Evolutionary conservation across 306 rosid genomes (phyloP).

Genomic region (Quercus aquifolioides): DNA sequence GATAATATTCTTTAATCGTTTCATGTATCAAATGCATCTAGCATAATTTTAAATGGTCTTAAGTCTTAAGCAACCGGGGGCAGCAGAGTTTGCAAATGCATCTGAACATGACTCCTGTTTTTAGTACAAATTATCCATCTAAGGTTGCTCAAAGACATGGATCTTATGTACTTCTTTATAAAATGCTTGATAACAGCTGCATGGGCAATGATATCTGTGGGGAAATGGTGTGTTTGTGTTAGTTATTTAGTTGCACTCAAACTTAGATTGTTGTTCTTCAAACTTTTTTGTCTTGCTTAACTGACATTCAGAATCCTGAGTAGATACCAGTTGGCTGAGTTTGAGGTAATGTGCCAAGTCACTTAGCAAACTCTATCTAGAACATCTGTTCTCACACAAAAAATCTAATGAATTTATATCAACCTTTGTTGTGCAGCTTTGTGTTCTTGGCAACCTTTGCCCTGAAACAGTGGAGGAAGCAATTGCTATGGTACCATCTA

Average conservation of each 20-base stretch:
- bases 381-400: not conserved
- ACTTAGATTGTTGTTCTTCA: not conserved
- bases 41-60: too few species aligned
- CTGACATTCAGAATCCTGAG: conserved; percentile 71
- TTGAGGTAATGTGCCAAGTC: conserved; percentile 57
- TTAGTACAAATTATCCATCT: not conserved
- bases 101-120: not conserved
- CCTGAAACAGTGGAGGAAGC: conserved; percentile 99
- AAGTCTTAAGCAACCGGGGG: too few species aligned
- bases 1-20: too few species aligned
- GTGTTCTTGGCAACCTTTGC: conserved; percentile 98
- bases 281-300: conserved; percentile 29
- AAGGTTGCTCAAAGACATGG: not conserved
- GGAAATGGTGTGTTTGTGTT: not conserved
- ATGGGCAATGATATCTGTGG: not conserved
- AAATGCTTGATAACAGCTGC: not conserved
- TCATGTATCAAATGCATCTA: too few species aligned
- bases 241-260: not conserved
- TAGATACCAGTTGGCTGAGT: conserved; percentile 83
- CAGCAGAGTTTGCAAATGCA: too few species aligned
- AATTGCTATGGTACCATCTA: conserved; percentile 94
- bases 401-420: not conserved
- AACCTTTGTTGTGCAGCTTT: conserved; percentile 54
- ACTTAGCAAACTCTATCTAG: not conserved
- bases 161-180: not conserved